Evolutionary conservation across 352 stramenopile genomes (phyloP).

Genomic region (Phytophthora tubulina): DNA sequence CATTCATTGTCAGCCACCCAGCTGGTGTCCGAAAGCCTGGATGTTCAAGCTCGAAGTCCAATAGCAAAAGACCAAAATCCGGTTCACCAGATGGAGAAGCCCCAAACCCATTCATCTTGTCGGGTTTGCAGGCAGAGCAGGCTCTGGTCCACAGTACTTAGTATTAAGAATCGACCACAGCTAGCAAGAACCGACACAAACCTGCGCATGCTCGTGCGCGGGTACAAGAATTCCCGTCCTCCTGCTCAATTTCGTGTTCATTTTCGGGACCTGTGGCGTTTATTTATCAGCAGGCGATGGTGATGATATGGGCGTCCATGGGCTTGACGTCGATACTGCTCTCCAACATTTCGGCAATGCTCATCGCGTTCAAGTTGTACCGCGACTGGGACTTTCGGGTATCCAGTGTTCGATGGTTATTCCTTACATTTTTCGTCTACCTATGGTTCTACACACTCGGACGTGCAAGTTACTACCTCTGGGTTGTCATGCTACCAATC

Average conservation of each 20-base stretch:
- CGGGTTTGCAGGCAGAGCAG: conserved; percentile 7
- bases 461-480: conserved; percentile 52
- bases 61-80: conserved; percentile 22
- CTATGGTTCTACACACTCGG: conserved; percentile 50
- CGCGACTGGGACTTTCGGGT: conserved; percentile 60
- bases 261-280: background rate
- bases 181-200: conserved; percentile 11
- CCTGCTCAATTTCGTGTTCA: conserved; percentile 11
- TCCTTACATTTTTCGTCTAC: conserved; percentile 65
- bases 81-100: conserved; percentile 33
- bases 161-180: conserved; percentile 4
- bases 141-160: conserved; percentile 27
- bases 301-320: conserved; percentile 50
- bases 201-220: conserved; percentile 34
- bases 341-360: conserved; percentile 46
- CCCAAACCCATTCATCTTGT: conserved; percentile 35
- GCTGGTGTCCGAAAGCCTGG: conserved; percentile 22
- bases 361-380: conserved; percentile 56
- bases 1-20: conserved; percentile 14
- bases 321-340: conserved; percentile 42
- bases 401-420: conserved; percentile 67
- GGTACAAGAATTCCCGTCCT: conserved; percentile 20
- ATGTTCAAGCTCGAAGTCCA: conserved; percentile 8
- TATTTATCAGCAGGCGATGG: conserved; percentile 34
- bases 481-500: conserved; percentile 48